Evolutionary conservation across 139 green algal genomes (phyloP).

Genomic region (Gonium pectorale): DNA sequence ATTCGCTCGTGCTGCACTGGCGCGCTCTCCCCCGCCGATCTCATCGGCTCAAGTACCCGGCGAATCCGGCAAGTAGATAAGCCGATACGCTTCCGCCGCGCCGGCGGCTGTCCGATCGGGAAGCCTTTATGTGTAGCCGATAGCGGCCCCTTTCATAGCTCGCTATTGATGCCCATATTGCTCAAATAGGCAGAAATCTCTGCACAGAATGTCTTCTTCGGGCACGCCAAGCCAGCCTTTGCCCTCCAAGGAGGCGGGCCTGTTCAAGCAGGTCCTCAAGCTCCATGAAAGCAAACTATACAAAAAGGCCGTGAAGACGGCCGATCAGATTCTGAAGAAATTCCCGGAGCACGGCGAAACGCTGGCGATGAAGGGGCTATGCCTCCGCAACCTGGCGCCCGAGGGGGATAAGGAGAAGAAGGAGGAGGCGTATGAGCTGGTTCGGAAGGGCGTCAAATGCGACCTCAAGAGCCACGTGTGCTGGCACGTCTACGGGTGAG

Average conservation of each 20-base stretch:
- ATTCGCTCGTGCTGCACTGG: no score
- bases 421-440: conserved; percentile 96
- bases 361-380: conserved; percentile 97
- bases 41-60: no score
- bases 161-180: no score
- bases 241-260: conserved; percentile 28
- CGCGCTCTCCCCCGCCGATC: no score
- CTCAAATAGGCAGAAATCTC: no score
- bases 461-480: conserved; percentile 95
- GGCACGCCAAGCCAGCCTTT: conserved; percentile 10
- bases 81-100: no score
- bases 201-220: no score
- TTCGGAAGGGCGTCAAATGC: conserved; percentile 86
- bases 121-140: no score
- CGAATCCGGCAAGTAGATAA: no score
- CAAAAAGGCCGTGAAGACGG: conserved; percentile 97
- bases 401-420: conserved; percentile 67
- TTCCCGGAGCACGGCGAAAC: conserved; percentile 97
- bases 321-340: conserved; percentile 96
- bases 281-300: conserved; percentile 98
- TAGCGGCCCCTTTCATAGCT: no score
- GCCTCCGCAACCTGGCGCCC: conserved; percentile 80
- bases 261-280: conserved; percentile 73
- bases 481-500: conserved; percentile 98
- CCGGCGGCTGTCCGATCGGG: no score